Conservation (phyloP, 306 rosid species). For the Cucurbita moschata region DNA sequence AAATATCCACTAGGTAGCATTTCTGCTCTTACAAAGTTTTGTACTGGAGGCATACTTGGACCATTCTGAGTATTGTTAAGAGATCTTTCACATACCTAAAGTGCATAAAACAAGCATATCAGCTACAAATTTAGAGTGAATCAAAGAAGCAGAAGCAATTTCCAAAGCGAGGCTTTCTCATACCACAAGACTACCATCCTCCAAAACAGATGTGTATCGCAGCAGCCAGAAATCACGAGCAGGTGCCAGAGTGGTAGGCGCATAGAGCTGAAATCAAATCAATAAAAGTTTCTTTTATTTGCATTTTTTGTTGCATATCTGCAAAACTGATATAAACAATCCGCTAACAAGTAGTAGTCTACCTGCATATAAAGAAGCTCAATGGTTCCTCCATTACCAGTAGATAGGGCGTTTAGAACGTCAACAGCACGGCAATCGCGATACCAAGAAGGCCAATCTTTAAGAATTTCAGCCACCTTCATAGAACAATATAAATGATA, state of each 20-base stretch:
- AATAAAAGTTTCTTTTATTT: background rate
- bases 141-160: background rate
- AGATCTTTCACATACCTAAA: constrained; percentile 92
- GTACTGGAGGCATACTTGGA: constrained; percentile 83
- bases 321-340: background rate
- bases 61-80: constrained; percentile 97
- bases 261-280: constrained; percentile 50
- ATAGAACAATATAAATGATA: background rate
- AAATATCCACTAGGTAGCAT: constrained; percentile 86
- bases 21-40: constrained; percentile 85
- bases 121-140: background rate
- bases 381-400: constrained; percentile 84
- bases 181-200: constrained; percentile 99
- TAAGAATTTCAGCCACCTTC: constrained; percentile 92
- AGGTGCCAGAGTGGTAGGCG: constrained; percentile 95
- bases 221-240: constrained; percentile 99
- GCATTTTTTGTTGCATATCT: background rate
- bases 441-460: constrained; percentile 86
- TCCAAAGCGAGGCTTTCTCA: background rate
- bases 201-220: constrained; percentile 88
- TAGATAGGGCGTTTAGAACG: constrained; percentile 63
- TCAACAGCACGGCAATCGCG: constrained; percentile 89
- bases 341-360: background rate
- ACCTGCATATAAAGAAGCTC: constrained; percentile 99
- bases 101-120: constrained; percentile 11